phyloP scores from a whole-genome alignment of 345 rosid species.

The Heritiera fomes region DNA sequence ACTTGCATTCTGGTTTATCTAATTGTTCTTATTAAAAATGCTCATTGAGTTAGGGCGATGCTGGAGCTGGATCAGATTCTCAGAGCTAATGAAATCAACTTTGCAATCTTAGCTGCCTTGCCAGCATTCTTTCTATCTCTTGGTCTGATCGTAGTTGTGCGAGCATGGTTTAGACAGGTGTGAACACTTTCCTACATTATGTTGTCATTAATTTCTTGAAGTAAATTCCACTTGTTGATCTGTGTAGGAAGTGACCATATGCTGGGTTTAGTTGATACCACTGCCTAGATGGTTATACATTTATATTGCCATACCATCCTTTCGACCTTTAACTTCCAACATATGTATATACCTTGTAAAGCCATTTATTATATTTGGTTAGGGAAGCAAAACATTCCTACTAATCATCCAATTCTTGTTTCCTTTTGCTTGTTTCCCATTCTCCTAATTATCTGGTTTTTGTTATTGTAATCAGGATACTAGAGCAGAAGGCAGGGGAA shows the following conservation, averaged over 20 bases:
- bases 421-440: background rate
- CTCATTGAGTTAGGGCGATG: conserved; percentile 70
- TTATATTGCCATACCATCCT: background rate
- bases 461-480: conserved; percentile 56
- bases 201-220: background rate
- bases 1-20: conserved; percentile 22
- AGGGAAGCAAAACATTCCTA: background rate
- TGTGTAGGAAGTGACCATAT: background rate
- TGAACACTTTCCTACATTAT: background rate
- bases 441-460: background rate
- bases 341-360: background rate
- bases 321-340: too few relatives aligned
- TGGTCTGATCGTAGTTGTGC: conserved; percentile 55
- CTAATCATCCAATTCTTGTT: background rate
- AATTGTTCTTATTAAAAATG: conserved; percentile 14
- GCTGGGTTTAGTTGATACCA: background rate
- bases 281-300: background rate
- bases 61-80: conserved; percentile 96
- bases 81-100: conserved; percentile 93
- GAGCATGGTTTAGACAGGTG: conserved; percentile 82
- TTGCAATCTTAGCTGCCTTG: conserved; percentile 91
- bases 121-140: conserved; percentile 89
- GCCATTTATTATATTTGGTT: background rate
- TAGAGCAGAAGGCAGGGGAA: conserved; percentile 91
- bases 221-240: conserved; percentile 1